phyloP scores from a whole-genome alignment of 352 stramenopile species.

The Phytophthora kernoviae region DNA sequence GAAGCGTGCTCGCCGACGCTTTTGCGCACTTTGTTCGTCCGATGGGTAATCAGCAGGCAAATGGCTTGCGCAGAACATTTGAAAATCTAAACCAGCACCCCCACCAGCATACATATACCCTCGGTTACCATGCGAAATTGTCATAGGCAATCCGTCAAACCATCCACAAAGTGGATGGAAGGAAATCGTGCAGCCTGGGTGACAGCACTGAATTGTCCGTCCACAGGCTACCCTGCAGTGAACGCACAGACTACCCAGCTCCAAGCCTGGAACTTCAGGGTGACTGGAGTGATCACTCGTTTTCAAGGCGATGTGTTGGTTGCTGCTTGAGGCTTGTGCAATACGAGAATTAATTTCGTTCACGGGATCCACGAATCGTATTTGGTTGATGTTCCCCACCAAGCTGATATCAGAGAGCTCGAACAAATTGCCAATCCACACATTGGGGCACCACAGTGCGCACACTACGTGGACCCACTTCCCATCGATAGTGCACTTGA shows the following conservation, averaged over 20 bases:
- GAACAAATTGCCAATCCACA: conserved; percentile 86
- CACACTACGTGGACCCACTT: conserved; percentile 92
- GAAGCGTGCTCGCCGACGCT: conserved; percentile 58
- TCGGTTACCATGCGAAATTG: conserved; percentile 44
- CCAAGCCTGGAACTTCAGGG: conserved; percentile 20
- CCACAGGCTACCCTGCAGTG: conserved; percentile 82
- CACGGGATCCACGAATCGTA: conserved; percentile 63
- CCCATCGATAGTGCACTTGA: conserved; percentile 85
- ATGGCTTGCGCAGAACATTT: conserved; percentile 65
- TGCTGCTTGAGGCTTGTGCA: conserved; percentile 15
- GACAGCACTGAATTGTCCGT: conserved; percentile 70
- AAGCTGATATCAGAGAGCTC: conserved; percentile 81
- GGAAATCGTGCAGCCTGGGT: conserved; percentile 54
- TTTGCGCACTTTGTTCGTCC: conserved; percentile 49
- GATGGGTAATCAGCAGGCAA: conserved; percentile 51
- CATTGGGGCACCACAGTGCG: conserved; percentile 87
- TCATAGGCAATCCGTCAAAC: conserved; percentile 85
- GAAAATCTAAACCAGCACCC: conserved; percentile 72
- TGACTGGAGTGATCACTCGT: conserved; percentile 11
- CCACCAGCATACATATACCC: conserved; percentile 76
- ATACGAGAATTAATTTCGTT: conserved; percentile 57
- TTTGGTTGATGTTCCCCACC: conserved; percentile 40
- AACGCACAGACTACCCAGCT: conserved; percentile 54
- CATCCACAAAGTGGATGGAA: conserved; percentile 89
- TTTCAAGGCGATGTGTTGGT: conserved; percentile 16